Evolutionary conservation across 768 basidiomycete species (phyloP).

Genomic region (Collybia sordida): DNA sequence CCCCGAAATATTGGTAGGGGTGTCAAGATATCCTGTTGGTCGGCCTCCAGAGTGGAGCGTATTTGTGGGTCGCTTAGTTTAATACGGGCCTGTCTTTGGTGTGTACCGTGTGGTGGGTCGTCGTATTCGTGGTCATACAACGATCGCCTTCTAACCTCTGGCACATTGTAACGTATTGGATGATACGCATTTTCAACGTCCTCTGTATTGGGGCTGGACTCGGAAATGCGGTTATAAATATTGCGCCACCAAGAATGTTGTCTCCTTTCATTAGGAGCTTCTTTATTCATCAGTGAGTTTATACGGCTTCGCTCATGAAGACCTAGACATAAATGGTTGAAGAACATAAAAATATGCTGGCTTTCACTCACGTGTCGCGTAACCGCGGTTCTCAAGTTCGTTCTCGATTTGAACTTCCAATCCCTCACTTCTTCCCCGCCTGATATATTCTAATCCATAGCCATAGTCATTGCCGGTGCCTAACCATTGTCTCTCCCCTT

Average conservation of each 20-base stretch:
- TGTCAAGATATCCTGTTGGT: constrained; percentile 9
- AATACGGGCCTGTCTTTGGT: constrained; percentile 13
- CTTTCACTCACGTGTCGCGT: constrained; percentile 31
- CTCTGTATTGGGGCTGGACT: constrained; percentile 31
- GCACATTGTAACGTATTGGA: not conserved
- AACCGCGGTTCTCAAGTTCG: constrained; percentile 51
- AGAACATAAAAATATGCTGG: not conserved
- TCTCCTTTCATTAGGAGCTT: constrained; percentile 14
- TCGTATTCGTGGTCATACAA: constrained; percentile 22
- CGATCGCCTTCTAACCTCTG: constrained; percentile 9
- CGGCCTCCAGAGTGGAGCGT: not conserved
- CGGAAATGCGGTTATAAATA: constrained; percentile 35
- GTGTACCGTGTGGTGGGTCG: constrained; percentile 35
- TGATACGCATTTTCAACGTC: constrained; percentile 26
- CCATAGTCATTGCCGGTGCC: constrained; percentile 44
- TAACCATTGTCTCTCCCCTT: constrained; percentile 52
- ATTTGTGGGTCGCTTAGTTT: not conserved
- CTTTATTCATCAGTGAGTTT: not conserved
- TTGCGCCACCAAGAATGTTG: constrained; percentile 59
- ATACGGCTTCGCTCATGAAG: constrained; percentile 10
- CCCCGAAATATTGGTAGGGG: constrained; percentile 12
- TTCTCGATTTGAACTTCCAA: constrained; percentile 52
- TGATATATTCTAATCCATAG: constrained; percentile 38
- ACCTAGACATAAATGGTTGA: constrained; percentile 6
- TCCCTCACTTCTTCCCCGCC: constrained; percentile 50